Percentiles rank a stretch among this genome's conserved stretches.
phyloP scores from a whole-genome alignment of 768 basidiomycete species.

The Obba rivulosa region DNA sequence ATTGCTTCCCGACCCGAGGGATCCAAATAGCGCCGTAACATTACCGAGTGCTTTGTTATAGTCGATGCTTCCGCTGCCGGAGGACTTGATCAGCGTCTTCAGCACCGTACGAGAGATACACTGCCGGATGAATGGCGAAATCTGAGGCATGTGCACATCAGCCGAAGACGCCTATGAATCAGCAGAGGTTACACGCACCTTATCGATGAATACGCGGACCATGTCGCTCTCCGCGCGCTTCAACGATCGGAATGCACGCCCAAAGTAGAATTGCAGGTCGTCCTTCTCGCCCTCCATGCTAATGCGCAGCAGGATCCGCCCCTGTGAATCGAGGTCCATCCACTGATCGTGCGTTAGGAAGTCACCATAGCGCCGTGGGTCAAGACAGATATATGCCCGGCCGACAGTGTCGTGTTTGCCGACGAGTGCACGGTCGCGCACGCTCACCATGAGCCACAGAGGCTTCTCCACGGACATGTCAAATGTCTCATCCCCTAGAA shows the following conservation, averaged over 20 bases:
- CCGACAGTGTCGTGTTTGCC: conserved; percentile 94
- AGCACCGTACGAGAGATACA: conserved; percentile 74
- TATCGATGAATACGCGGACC: conserved; percentile 94
- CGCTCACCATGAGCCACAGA: conserved; percentile 96
- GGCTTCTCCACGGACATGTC: conserved; percentile 90
- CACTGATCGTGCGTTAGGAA: conserved; percentile 87
- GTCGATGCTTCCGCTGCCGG: conserved; percentile 50
- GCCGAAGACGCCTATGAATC: neutral
- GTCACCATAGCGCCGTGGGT: conserved; percentile 84
- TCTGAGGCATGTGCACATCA: conserved; percentile 41
- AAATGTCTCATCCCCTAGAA: conserved; percentile 93
- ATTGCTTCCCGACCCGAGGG: conserved; percentile 61
- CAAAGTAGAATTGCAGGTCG: conserved; percentile 96
- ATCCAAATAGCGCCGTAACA: conserved; percentile 75
- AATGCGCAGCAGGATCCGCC: conserved; percentile 79
- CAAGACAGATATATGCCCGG: conserved; percentile 86
- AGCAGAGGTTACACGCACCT: conserved; percentile 45
- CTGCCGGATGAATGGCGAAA: conserved; percentile 89
- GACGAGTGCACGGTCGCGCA: conserved; percentile 83
- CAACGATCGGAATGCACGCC: conserved; percentile 87
- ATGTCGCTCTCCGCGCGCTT: conserved; percentile 94
- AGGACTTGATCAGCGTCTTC: conserved; percentile 68
- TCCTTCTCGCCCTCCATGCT: conserved; percentile 99
- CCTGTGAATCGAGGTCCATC: conserved; percentile 84
- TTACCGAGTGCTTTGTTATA: conserved; percentile 88